A percentile compares a stretch with the other conserved stretches of the same genome.
Evolutionary conservation across 345 rosid genomes (phyloP).

Genomic region (Erucastrum elatum): DNA sequence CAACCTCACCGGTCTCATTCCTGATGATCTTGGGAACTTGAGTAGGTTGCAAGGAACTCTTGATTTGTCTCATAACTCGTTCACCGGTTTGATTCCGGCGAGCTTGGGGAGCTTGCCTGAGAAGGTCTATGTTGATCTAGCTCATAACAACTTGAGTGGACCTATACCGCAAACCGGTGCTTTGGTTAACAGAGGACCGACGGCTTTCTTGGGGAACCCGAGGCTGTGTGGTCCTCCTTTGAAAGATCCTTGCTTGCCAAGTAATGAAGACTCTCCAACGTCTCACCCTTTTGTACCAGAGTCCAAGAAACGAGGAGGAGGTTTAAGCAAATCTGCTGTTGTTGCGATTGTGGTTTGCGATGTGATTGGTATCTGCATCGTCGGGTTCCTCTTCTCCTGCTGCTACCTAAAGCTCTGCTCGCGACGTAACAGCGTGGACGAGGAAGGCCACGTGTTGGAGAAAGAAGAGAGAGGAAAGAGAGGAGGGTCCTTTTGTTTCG

Average conservation of each 20-base stretch:
- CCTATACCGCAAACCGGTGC: slow-evolving; percentile 93
- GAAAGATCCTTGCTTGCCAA: slow-evolving; percentile 70
- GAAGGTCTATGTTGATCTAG: slow-evolving; percentile 90
- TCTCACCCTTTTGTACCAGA: slow-evolving; percentile 66
- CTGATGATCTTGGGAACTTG: slow-evolving; percentile 68
- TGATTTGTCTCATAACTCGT: slow-evolving; percentile 85
- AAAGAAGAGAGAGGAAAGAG: slow-evolving; percentile 61
- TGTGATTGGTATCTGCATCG: slow-evolving; percentile 83
- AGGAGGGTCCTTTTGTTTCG: slow-evolving; percentile 66
- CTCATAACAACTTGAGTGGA: slow-evolving; percentile 80
- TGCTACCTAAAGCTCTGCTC: slow-evolving; percentile 67
- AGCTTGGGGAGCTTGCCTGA: slow-evolving; percentile 84
- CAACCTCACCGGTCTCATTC: slow-evolving; percentile 63
- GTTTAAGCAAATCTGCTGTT: slow-evolving; percentile 59
- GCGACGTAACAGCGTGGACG: slow-evolving; percentile 46
- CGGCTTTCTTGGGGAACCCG: slow-evolving; percentile 87
- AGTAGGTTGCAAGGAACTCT: slow-evolving; percentile 90
- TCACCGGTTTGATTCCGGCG: slow-evolving; percentile 74
- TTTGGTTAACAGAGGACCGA: slow-evolving; percentile 84
- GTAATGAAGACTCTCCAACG: slow-evolving; percentile 46
- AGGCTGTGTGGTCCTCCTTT: slow-evolving; percentile 89
- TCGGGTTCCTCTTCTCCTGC: slow-evolving; percentile 78
- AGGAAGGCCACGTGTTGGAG: slow-evolving; percentile 54
- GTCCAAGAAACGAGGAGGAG: slow-evolving; percentile 53
- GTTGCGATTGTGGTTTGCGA: slow-evolving; percentile 73